Conservation (phyloP, 768 basidiomycete genomes). For the Mrakia gelida region DNA sequence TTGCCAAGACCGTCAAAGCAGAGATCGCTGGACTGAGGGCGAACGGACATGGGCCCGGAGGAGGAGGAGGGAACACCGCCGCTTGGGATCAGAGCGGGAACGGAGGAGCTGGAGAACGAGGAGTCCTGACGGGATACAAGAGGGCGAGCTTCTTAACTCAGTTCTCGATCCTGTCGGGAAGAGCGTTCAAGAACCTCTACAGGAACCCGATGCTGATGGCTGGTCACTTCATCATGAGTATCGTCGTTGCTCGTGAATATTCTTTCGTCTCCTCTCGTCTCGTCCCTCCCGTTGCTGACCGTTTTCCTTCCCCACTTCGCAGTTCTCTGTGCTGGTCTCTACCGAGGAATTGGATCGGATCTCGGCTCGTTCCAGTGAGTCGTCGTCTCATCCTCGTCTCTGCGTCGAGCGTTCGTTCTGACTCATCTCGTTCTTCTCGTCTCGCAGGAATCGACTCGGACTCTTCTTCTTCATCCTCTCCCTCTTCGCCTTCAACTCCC, state of each 20-base stretch:
- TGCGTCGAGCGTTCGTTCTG: background rate
- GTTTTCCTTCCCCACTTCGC: background rate
- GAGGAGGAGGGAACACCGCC: constrained; percentile 23
- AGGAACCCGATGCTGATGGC: constrained; percentile 81
- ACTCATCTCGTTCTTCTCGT: background rate
- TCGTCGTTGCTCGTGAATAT: constrained; percentile 72
- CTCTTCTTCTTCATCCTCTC: constrained; percentile 98
- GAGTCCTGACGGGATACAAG: constrained; percentile 47
- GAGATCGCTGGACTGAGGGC: constrained; percentile 53
- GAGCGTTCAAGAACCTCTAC: constrained; percentile 98
- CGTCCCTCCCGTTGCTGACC: background rate
- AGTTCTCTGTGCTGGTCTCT: constrained; percentile 30
- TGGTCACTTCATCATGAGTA: constrained; percentile 81
- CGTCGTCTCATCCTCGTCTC: background rate
- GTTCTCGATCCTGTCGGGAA: constrained; percentile 86
- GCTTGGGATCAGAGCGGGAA: constrained; percentile 19
- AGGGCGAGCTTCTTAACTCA: constrained; percentile 84
- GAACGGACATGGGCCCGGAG: constrained; percentile 22
- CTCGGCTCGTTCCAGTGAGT: constrained; percentile 33
- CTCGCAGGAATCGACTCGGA: constrained; percentile 52
- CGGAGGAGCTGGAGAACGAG: constrained; percentile 14
- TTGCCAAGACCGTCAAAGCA: constrained; percentile 58
- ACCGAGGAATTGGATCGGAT: constrained; percentile 30
- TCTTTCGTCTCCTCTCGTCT: background rate
- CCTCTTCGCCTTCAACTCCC: constrained; percentile 91